Base-by-base conservation (phyloP, 768 basidiomycete species). In the Phanerochaete sordida region DNA sequence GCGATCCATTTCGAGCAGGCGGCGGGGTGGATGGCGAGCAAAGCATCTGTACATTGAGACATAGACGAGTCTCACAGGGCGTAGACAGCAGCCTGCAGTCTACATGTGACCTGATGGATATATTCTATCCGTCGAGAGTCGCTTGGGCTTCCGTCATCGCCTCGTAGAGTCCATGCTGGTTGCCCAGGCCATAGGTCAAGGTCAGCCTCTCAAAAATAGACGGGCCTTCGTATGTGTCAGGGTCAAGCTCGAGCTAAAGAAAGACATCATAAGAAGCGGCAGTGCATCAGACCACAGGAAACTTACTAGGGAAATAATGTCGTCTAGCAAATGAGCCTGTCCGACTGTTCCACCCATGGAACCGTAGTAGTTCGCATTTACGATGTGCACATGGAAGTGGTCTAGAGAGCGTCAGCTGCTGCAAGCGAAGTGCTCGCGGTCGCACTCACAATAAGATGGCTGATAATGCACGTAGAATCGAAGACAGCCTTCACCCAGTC, bases 371-470 rank as follows among this genome's bases (percentile, higher is more conserved):
- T 86, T 85, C 0, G 83, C 83, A 65, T 95, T 90, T 27, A 93
- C 91, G 54, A 96, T 87, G 65, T 98, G 95, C 2, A 97, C 90
- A 62, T 98, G 95, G 69, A 97, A 93, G 66, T 94, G 95, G 69
- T 97, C 95, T 96, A 62, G 4, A 21, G 21, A 7, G 64, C 16
- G 52, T 51, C 39, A 45, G 47, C n/a, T n/a, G 1, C 28, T 21
- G 13, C 11, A 21, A 1, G 47, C 21, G 46, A 46, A n/a, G 26
- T 39, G 51, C n/a, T 44, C 24, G 47, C n/a, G 28, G n/a, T n/a
- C 9, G 9, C 30, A 79, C 91, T 63, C 59, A 95, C 95, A 98
- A 69, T 98, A 98, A 37, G 87, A 91, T 0, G 96, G 96, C 69
- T 97, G 95, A 70, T 99, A 99, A 70, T 99, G 97, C 15, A 98